Evolutionary conservation across 768 basidiomycete species (phyloP).

Genomic region (Agaricus blazei): DNA sequence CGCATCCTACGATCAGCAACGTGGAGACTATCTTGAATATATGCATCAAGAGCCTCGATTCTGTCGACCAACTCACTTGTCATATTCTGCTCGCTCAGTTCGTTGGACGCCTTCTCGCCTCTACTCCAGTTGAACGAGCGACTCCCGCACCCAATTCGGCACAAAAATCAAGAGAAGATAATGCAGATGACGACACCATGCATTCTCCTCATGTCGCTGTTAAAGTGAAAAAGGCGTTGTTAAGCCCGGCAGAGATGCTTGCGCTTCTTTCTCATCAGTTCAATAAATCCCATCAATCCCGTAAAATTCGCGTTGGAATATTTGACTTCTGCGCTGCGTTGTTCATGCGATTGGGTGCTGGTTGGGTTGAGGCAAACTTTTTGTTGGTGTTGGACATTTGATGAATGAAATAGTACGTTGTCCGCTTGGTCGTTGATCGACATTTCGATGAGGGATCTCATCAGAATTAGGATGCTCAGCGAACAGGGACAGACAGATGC

Average conservation of each 20-base stretch:
- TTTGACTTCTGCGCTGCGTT: conserved; percentile 85
- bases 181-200: conserved; percentile 48
- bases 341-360: conserved; percentile 66
- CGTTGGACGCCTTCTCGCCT: conserved; percentile 77
- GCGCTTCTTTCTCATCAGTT: conserved; percentile 72
- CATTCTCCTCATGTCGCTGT: no score
- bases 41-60: no score
- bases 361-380: conserved; percentile 82
- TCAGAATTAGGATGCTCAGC: conserved; percentile 60
- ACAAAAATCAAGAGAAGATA: conserved; percentile 61
- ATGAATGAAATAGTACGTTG: conserved; percentile 73
- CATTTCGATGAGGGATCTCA: conserved; percentile 45
- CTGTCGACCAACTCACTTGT: conserved; percentile 58
- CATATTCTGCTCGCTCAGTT: conserved; percentile 66
- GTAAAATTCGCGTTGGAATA: conserved; percentile 76
- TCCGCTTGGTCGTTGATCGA: conserved; percentile 69
- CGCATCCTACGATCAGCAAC: conserved; percentile 56
- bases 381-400: conserved; percentile 72
- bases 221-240: no score
- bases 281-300: conserved; percentile 65
- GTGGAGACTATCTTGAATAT: no score
- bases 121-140: conserved; percentile 68
- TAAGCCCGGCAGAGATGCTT: conserved; percentile 71
- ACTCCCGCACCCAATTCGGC: conserved; percentile 37
- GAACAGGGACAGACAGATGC: conserved; percentile 93